phyloP scores from a whole-genome alignment of 139 green algal genomes.

The Axilococcus clingmanii region DNA sequence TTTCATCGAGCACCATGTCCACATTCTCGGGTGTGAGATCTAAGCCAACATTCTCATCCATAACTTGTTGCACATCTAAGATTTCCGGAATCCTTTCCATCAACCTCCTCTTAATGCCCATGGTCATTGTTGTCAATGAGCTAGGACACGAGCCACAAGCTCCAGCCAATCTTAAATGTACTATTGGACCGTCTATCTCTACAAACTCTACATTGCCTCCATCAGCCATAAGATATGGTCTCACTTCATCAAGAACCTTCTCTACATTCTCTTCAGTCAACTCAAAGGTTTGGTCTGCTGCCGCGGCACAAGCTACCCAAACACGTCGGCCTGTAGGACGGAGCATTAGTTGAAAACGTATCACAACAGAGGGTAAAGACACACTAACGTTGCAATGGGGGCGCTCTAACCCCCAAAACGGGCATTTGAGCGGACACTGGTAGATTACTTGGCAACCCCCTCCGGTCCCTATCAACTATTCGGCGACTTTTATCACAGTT shows the following conservation, averaged over 20 bases:
- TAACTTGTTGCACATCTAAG: constrained; percentile 90
- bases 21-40: constrained; percentile 81
- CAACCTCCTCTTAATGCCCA: constrained; percentile 93
- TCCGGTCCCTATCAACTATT: too few relatives aligned
- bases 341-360: too few relatives aligned
- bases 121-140: constrained; percentile 93
- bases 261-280: constrained; percentile 98
- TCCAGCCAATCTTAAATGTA: constrained; percentile 81
- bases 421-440: too few relatives aligned
- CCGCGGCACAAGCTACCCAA: constrained; percentile 1
- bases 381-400: too few relatives aligned
- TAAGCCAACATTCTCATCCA: constrained; percentile 76
- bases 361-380: too few relatives aligned
- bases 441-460: too few relatives aligned
- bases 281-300: constrained; percentile 58
- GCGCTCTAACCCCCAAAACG: too few relatives aligned
- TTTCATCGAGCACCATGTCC: constrained; percentile 63
- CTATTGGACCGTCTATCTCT: constrained; percentile 91
- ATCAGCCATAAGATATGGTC: constrained; percentile 97
- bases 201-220: constrained; percentile 97
- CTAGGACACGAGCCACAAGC: constrained; percentile 92
- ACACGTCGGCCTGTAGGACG: too few relatives aligned
- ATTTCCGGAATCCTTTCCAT: constrained; percentile 98
- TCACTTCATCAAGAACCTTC: constrained; percentile 90
- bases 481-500: too few relatives aligned